Base-by-base conservation (phyloP, 73 alveolate species). In the Symbiodinium pilosum region DNA sequence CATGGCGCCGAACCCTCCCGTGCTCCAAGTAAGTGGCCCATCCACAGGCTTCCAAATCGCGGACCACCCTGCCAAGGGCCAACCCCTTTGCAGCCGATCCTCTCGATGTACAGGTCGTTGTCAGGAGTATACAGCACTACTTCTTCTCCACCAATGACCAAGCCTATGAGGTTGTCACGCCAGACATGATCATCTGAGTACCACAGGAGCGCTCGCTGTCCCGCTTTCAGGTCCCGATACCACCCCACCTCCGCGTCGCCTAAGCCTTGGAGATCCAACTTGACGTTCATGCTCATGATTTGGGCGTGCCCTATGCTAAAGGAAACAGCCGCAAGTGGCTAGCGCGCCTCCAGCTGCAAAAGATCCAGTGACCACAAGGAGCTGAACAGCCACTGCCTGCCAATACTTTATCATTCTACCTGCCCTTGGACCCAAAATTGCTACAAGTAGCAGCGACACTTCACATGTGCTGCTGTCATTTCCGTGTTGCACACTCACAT, bases 191-290 rank as follows among this genome's bases (percentile, higher is more conserved):
- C 95, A 68, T 68, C 95, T 0, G 36, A 28, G 47, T 89, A 89
- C 95, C 87, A 64, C 21, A 89, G 87, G 20, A 64, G n/a, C 12
- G 43, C 38, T 2, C 75, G 36, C 24, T 32, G 18, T 0, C 86
- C 95, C 14, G 87, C 75, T 16, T 20, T 30, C 51, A 89, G 36
- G 59, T 26, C 14, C 86, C 24, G 44, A 20, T 6, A 88, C 36
- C 42, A 64, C 87, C 30, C 95, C 95, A 11, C 95, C 95, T 41
- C 95, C 95, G n/a, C 73, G 95, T 59, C 94, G 24, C 94, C 86
- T 56, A 87, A 4, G 6, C 39, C 36, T 7, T 43, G 40, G 12
- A 4, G 43, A 41, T n/a, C 36, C 40, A 39, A 54, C 36, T 36
- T 39, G 56, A 44, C 59, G 40, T 86, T 43, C 39, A 9, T 38